Base-by-base conservation (phyloP, 495 filamentous ascomycete species). In the Durotheca rogersii region DNA sequence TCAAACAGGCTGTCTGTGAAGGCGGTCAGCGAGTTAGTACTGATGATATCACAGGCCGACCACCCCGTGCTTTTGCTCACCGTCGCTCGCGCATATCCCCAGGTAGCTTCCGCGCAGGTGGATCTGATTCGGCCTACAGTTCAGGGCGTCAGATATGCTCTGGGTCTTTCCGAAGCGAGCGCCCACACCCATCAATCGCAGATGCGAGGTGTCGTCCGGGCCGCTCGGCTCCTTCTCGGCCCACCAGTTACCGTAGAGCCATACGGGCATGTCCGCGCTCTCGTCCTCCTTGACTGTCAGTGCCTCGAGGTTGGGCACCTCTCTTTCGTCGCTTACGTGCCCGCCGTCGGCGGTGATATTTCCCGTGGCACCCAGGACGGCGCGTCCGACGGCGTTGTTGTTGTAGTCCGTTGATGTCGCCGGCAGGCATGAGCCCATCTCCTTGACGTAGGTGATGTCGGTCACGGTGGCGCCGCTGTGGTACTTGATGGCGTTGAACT, bases 191-290 rank as follows among this genome's bases (percentile, higher is more conserved):
- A 41, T 49, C 3, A 53, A 49, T 15, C 55, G 25, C 18, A 49
- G 36, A 20, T 30, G 49, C 9, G 19, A 23, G 3, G 34, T 53
- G 32, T 49, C 43, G 5, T 20, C 15, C 3, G 32, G 11, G 12
- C 2, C n/a, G 4, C 9, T 45, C 3, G 38, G 32, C 16, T 48
- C 31, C 0, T 16, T 1, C 12, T 38, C 43, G 4, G 38, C 31
- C 55, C 43, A 58, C 38, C 39, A 45, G 20, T 48, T 58, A 6
- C 52, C 45, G 11, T 56, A 56, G 7, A 56, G 39, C 52, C 52
- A 49, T 7, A 49, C 52, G 0, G 45, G 45, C 25, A 48, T 31
- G 11, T 53, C 27, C n/a, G 48, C 29, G 5, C 30, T 15, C 6
- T 47, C 48, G 15, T 48, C 38, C 27, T 53, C 48, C 18, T 18